Evolutionary conservation across 768 basidiomycete species (phyloP), one percentile per base, ranked within the genome.

Genomic region (Suillus sp.): DNA sequence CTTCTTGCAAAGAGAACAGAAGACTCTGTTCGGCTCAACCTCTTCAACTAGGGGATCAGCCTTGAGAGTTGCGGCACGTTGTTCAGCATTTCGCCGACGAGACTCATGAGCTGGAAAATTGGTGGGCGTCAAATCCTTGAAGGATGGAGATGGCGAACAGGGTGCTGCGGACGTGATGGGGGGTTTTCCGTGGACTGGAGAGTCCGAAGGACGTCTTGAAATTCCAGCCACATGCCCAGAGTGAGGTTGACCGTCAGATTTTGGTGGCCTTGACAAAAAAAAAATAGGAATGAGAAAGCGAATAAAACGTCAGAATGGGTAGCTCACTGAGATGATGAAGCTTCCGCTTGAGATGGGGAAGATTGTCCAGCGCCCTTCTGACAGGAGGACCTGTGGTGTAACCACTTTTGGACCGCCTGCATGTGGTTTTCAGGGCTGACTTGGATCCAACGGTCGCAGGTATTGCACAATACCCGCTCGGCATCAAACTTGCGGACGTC

Each of bases 401-500:
- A 72, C 90, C 90, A 92, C 37, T 78, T 80, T 68, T 88, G 84
- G 16, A 90, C 82, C 0, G 89, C 89, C 35, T 78, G 77, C 58
- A 79, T 73, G 63, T 88, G 85, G 70, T 89, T 87, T 59, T 87
- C 86, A 1, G 84, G 70, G 22, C 83, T 84, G 48, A 90, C 77
- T 14, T 78, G 64, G n/a, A 92, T 70, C 91, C 90, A 91, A 32
- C 77, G 72, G 50, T 90, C 89, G 72, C 90, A 92, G 51, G 82
- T 76, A 61, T 84, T 84, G 68, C 91, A 92, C 0, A 90, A 78
- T 0, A 91, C 79, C 8, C 91, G 84, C 67, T 91, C 89, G 3
- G 86, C 80, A 62, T 92, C 90, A 69, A 88, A 88, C 69, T 90
- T 90, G 66, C 89, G 84, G n/a, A 89, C 83, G 64, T 87, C 83